Percentiles rank a stretch among this genome's conserved stretches.
These are phyloP conservation scores for Starmera amethionina DNA, from an alignment of 805 yeast species.

Conservation along the genomic window DNA sequence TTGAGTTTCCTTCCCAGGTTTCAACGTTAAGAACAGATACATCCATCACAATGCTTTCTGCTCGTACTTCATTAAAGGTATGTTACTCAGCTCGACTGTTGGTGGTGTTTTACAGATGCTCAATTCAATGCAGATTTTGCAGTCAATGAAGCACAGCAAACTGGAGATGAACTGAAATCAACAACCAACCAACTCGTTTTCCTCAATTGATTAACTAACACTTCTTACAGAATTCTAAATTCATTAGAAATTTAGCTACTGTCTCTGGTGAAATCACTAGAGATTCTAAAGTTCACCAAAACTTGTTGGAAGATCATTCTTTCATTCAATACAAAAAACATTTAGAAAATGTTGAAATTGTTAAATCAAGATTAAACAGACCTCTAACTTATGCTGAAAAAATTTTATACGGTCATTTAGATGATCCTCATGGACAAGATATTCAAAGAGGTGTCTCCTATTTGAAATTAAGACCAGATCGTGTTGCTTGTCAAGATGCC, in stretches of 20 bases:
- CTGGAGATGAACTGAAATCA: too few relatives aligned
- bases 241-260: slow-evolving; percentile 31
- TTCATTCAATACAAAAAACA: slow-evolving; percentile 89
- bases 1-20: too few relatives aligned
- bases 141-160: too few relatives aligned
- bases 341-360: slow-evolving; percentile 79
- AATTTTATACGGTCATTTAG: slow-evolving; percentile 89
- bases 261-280: slow-evolving; percentile 31
- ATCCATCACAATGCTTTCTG: slow-evolving; percentile 2
- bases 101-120: too few relatives aligned
- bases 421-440: slow-evolving; percentile 82
- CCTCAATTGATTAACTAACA: neutral
- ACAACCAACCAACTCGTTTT: neutral
- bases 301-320: slow-evolving; percentile 72
- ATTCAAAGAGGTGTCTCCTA: slow-evolving; percentile 83
- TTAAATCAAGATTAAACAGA: slow-evolving; percentile 69
- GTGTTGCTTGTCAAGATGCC: slow-evolving; percentile 99
- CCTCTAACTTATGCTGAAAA: slow-evolving; percentile 96
- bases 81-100: neutral
- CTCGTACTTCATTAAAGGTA: slow-evolving; percentile 8
- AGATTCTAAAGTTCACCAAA: slow-evolving; percentile 73
- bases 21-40: too few relatives aligned
- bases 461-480: slow-evolving; percentile 90
- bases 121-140: too few relatives aligned
- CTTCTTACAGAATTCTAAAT: slow-evolving; percentile 4